Evolutionary conservation across 139 green algal genomes (phyloP), one percentile per base, ranked within the genome.

Genomic region (Chlorella ohadii): DNA sequence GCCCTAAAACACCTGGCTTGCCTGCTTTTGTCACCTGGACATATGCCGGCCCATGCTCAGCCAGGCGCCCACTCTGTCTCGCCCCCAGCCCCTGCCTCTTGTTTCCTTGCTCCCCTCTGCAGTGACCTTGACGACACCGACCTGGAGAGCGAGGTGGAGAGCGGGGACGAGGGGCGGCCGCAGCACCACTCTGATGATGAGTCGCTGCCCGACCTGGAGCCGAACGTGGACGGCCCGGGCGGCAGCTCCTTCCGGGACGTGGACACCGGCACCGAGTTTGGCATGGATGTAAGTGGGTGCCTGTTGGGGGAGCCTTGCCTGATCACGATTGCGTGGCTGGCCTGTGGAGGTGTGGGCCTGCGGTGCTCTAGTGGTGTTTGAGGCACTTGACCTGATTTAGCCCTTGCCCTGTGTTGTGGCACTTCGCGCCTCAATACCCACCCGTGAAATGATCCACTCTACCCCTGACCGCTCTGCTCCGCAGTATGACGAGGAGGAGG

Each of bases 261-360:
- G 1, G 87, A 90, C n/a, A 84, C 88, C 11, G 91, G 88, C 39
- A 91, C 88, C 59, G 86, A 92, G 64, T 77, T 76, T 31, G 89
- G 89, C 57, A 86, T 76, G 63, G 89, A 91, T 5, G 77, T 87
- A 57, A 79, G 78, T 28, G 0, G 0, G 0, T 44, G 71, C 39
- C 11, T 67, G 74, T 81, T 59, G 47, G 9, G 47, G 33, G 74
- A 33, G 28, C 36, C 9, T 51, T 51, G n/a, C n/a, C n/a, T n/a
- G n/a, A n/a, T n/a, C n/a, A n/a, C n/a, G n/a, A n/a, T 22, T 59
- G 51, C 12, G 51, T 59, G 51, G 51, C 51, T 59, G 51, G 11
- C 51, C 51, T 59, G 51, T n/a, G n/a, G n/a, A n/a, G n/a, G n/a
- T n/a, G n/a, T n/a, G n/a, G n/a, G n/a, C n/a, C n/a, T n/a, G n/a